Evolutionary conservation across 2,329 filamentous ascomycete species (phyloP), one percentile per base, ranked within the genome.

Genomic region (Aspergillus floridensis): DNA sequence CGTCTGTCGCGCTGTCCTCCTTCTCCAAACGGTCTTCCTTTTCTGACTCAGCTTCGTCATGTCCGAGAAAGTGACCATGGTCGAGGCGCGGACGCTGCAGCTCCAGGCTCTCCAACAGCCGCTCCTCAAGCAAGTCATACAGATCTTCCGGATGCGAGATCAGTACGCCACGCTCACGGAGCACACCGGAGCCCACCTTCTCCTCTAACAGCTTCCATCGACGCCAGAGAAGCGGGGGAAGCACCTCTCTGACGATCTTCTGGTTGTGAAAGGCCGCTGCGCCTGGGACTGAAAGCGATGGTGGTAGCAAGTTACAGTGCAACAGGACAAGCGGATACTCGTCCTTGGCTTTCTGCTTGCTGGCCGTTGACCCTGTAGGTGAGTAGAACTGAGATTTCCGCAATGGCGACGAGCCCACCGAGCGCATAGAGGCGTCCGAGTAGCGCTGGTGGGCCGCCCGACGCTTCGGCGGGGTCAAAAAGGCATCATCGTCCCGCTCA

Each of bases 91-190:
- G 81, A 12, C 75, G 76, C 62, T 81, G 80, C 21, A 88, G 72
- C 60, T 86, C 85, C 56, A 88, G 66, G 49, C 81, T 84, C 67
- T 88, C 85, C 35, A 88, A 66, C 7, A 88, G 73, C 41, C 84
- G 76, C 66, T 88, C 86, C 68, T 88, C 85, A 2, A 88, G 77
- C 32, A 88, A 67, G 57, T 87, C 85, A 65, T 86, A 88, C 59
- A 86, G 81, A 53, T 86, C 84, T 59, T 81, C 75, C 1, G 86
- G 86, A 68, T 88, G 86, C 1, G 84, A 81, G n/a, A 88, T 85
- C 57, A 88, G 75, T 16, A 88, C 76, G 0, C 84, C 86, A 14
- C 86, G 78, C 47, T 82, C 76, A 70, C 82, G 79, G n/a, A 87
- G 74, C 41, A 84, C 80, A 2, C 82, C 80, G 4, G 82, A 82